Evolutionary conservation across 2,329 filamentous ascomycete genomes (phyloP), one percentile per base, ranked within the genome.

Genomic region (Trichoderma guizhouense): DNA sequence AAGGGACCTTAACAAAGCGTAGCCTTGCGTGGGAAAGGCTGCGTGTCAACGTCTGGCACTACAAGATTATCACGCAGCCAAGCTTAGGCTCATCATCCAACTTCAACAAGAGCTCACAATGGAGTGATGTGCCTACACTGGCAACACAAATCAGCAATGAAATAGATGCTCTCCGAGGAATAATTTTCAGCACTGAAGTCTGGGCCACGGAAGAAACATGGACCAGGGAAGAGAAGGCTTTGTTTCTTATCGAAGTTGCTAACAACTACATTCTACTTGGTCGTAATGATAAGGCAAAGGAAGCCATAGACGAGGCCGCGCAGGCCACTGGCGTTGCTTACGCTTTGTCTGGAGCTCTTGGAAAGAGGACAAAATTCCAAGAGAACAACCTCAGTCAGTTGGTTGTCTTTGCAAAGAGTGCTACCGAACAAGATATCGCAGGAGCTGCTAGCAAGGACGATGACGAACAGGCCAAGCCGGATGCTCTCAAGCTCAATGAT

Each of bases 211-310:
- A 75, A 6, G 78, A 79, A 1, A 75, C 78, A 0, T 87, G 85
- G 83, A 78, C 78, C 8, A 80, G 76, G 2, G 81, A 88, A 39
- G 85, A 88, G n/a, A 87, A 86, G 76, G 88, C 91, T 4, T 87
- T 91, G 73, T 96, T 95, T 75, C 80, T 96, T 47, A 82, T 98
- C 3, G 96, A 99, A 80, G 89, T 93, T 75, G 92, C 94, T 2
- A 92, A 93, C 39, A 90, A 96, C 62, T 90, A 95, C 79, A 94
- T 94, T 28, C 89, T 97, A 78, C 91, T 98, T 75, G 94, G 95
- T 0, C 87, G 93, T 55, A 93, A 97, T 77, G 87, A 87, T 55
- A 91, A 92, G 77, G 95, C 95, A 0, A 87, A 88, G 73, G 86
- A 90, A 62, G 91, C 93, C 73, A 83, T 99, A 6, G 86, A 90